Evolutionary conservation across 176 grass and related monocot genomes (phyloP).

Genomic region (Musa beccarii): DNA sequence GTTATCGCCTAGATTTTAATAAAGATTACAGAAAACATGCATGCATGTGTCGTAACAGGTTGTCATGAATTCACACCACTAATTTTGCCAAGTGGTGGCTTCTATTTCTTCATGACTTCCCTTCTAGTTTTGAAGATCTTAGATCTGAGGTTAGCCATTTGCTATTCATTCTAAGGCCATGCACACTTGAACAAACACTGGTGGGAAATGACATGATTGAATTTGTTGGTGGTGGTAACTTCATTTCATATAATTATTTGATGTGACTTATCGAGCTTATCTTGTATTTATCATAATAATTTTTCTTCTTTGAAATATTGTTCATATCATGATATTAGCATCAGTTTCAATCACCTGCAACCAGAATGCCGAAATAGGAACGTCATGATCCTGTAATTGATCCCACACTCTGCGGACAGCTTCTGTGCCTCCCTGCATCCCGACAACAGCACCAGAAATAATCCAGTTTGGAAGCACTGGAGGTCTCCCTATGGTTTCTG

Average conservation of each 20-base stretch:
- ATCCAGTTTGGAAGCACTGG: slow-evolving; percentile 81
- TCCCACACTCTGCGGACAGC: slow-evolving; percentile 57
- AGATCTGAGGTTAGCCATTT: no score
- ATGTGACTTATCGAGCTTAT: not conserved
- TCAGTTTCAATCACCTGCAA: slow-evolving; percentile 43
- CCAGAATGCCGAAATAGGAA: slow-evolving; percentile 85
- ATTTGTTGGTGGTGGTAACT: no score
- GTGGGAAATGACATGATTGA: no score
- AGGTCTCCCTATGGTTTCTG: slow-evolving; percentile 57
- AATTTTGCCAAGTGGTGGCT: no score
- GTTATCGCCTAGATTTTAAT: not conserved
- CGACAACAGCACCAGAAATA: slow-evolving; percentile 65
- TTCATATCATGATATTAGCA: not conserved
- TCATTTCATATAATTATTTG: no score
- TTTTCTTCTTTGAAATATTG: not conserved
- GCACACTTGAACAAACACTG: no score
- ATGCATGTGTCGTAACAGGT: no score
- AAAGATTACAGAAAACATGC: no score
- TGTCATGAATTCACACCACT: no score
- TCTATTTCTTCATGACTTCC: no score
- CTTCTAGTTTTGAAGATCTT: no score
- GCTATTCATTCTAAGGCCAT: no score
- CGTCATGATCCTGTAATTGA: slow-evolving; percentile 53
- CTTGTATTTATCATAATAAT: not conserved
- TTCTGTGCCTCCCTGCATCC: slow-evolving; percentile 81